These are phyloP conservation scores for Gossypium raimondii DNA, from an alignment of 345 rosid genomes.

Conservation along the genomic window DNA sequence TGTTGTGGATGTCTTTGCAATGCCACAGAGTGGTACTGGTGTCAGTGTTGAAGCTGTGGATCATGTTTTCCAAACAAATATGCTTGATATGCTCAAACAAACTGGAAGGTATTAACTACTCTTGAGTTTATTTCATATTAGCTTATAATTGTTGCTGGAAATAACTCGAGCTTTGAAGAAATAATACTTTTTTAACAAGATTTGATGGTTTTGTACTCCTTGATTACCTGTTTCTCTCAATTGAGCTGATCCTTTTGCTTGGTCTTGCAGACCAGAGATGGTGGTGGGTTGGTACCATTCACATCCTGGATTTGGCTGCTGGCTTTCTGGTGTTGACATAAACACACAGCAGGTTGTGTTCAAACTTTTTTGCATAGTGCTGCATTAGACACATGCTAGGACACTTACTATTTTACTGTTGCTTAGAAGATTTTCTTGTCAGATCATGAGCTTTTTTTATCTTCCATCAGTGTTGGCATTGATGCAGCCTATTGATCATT, in stretches of 20 bases:
- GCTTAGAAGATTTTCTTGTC: neutral
- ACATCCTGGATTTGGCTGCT: slow-evolving; percentile 99
- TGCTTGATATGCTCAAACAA: slow-evolving; percentile 99
- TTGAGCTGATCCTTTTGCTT: slow-evolving; percentile 13
- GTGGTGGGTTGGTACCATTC: slow-evolving; percentile 99
- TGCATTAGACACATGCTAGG: neutral
- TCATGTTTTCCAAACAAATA: slow-evolving; percentile 95
- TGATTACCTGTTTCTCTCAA: neutral
- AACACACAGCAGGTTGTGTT: slow-evolving; percentile 83
- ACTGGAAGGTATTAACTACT: slow-evolving; percentile 67
- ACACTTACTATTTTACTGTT: neutral
- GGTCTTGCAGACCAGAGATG: slow-evolving; percentile 83
- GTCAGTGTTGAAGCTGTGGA: slow-evolving; percentile 99
- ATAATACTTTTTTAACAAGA: neutral
- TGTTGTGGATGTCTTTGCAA: slow-evolving; percentile 96
- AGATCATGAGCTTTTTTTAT: neutral
- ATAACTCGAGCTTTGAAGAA: neutral
- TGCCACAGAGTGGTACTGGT: slow-evolving; percentile 99
- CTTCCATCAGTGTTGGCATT: neutral
- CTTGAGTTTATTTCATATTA: neutral
- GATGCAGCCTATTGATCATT: neutral
- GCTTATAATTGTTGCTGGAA: neutral
- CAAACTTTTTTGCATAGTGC: neutral
- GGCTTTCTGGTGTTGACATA: slow-evolving; percentile 99
- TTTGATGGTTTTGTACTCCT: neutral